These are phyloP conservation scores for Claviceps capensis DNA, from an alignment of 2,329 filamentous ascomycete genomes.

Conservation along the genomic window DNA sequence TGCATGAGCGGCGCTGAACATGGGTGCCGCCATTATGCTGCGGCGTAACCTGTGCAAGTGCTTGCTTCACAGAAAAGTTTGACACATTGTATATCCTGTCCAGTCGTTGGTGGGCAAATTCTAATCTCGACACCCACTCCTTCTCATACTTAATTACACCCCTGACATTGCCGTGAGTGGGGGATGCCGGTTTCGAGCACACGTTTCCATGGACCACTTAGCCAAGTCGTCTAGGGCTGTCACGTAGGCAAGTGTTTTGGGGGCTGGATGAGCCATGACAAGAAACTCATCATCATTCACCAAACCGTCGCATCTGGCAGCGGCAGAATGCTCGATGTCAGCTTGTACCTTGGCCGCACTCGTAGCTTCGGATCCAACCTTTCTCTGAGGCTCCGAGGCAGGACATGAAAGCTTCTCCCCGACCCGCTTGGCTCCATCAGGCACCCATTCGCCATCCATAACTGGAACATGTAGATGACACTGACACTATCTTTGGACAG, in stretches of 20 bases:
- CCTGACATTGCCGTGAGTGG: slow-evolving; percentile 3
- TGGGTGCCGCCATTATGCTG: slow-evolving; percentile 7
- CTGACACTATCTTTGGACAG: background rate
- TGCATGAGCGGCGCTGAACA: slow-evolving; percentile 8
- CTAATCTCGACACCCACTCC: slow-evolving; percentile 4
- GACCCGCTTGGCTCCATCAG: background rate
- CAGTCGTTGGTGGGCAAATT: slow-evolving; percentile 4
- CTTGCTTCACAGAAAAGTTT: slow-evolving; percentile 7
- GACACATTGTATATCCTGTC: slow-evolving; percentile 5
- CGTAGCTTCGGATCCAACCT: background rate
- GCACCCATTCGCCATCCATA: no score
- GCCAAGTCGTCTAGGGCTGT: background rate
- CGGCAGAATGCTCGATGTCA: background rate
- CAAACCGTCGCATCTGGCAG: slow-evolving; percentile 5
- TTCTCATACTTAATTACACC: background rate
- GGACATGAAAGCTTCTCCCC: background rate
- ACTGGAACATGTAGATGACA: background rate
- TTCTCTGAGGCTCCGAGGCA: background rate
- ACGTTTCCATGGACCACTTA: slow-evolving; percentile 1
- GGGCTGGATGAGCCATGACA: slow-evolving; percentile 1
- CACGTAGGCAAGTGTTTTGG: slow-evolving; percentile 1
- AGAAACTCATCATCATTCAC: slow-evolving; percentile 1
- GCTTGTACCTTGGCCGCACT: background rate
- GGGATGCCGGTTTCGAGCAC: slow-evolving; percentile 3
- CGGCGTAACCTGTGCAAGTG: slow-evolving; percentile 8